phyloP scores from a whole-genome alignment of 495 filamentous ascomycete species.

The Trichoderma parareesei region DNA sequence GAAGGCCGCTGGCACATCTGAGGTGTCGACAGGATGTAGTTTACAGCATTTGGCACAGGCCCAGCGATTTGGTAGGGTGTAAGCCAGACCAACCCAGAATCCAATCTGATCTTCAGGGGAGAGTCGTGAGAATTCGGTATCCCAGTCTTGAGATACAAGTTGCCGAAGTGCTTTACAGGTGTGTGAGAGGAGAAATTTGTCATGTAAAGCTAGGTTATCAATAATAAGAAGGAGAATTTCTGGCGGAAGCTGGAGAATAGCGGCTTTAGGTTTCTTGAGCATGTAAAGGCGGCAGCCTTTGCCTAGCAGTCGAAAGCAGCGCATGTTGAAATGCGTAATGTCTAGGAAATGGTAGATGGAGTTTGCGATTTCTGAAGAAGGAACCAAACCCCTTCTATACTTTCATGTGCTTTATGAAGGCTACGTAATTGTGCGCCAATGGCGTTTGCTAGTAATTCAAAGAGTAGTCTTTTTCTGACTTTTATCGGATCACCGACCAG shows the following conservation, averaged over 20 bases:
- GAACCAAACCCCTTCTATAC: not conserved
- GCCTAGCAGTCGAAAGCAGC: not conserved
- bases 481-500: not conserved
- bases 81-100: not conserved
- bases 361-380: not conserved
- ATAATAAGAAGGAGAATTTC: not conserved
- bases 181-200: not conserved
- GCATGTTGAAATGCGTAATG: not conserved
- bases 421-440: conserved; percentile 3
- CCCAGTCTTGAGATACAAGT: not conserved
- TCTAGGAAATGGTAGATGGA: not conserved
- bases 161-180: conserved; percentile 1
- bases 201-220: not conserved
- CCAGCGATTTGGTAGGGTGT: conserved; percentile 2
- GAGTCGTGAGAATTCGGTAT: not conserved
- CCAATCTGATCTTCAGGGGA: not conserved
- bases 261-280: not conserved
- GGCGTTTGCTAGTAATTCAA: conserved; percentile 1
- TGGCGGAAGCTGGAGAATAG: conserved; percentile 6
- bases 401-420: not conserved
- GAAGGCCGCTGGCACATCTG: conserved; percentile 1
- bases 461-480: not conserved
- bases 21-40: not conserved
- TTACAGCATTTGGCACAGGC: not conserved
- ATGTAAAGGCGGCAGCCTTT: not conserved